Evolutionary conservation across 2,329 filamentous ascomycete genomes (phyloP).

Genomic region (Penicillium palitans): DNA sequence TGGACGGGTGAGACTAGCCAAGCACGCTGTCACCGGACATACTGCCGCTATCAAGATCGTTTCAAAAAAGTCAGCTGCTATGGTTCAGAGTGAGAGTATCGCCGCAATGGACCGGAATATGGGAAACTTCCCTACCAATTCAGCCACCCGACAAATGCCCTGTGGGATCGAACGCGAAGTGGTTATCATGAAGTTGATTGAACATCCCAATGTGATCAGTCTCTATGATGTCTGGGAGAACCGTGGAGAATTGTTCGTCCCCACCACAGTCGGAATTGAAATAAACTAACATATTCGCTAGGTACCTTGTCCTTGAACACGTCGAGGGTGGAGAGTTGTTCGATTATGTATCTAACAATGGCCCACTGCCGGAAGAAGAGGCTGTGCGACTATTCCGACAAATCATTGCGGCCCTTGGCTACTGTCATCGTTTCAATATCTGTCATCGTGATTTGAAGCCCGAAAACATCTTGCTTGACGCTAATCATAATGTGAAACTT

Average conservation of each 20-base stretch:
- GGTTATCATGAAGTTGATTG: conserved; percentile 92
- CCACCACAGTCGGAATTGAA: background rate
- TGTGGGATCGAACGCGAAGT: conserved; percentile 92
- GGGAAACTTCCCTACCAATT: conserved; percentile 52
- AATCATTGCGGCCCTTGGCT: conserved; percentile 86
- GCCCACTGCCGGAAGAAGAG: conserved; percentile 74
- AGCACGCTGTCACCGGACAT: conserved; percentile 75
- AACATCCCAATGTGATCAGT: conserved; percentile 92
- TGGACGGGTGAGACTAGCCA: conserved; percentile 80
- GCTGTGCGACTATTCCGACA: conserved; percentile 86
- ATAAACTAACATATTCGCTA: conserved; percentile 43
- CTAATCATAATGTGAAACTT: conserved; percentile 77
- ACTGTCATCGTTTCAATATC: conserved; percentile 92
- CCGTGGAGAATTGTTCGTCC: conserved; percentile 79
- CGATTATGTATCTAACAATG: conserved; percentile 74
- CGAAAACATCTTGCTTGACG: conserved; percentile 89
- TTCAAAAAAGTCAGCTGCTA: conserved; percentile 74
- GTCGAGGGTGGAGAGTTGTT: conserved; percentile 84
- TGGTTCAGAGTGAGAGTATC: conserved; percentile 82
- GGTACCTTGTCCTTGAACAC: conserved; percentile 92
- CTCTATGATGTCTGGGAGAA: conserved; percentile 99
- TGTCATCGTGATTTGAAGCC: conserved; percentile 96
- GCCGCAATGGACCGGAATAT: conserved; percentile 75
- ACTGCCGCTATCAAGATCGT: conserved; percentile 94
- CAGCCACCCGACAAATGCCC: conserved; percentile 71